Evolutionary conservation across 1,284 basidiomycete genomes (phyloP).

Genomic region (Puccinia polysora): DNA sequence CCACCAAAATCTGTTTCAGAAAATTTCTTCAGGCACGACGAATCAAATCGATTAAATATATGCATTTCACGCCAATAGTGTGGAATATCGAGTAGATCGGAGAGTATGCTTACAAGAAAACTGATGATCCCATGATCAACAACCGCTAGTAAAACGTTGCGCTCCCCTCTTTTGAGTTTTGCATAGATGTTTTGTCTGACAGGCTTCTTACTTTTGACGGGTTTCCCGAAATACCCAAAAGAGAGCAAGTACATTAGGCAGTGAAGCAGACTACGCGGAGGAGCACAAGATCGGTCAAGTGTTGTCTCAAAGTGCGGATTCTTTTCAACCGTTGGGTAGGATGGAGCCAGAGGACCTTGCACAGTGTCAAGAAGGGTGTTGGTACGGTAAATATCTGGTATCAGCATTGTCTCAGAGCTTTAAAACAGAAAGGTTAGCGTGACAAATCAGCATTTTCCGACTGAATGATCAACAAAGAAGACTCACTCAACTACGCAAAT

Average conservation of each 20-base stretch:
- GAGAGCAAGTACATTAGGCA: neutral
- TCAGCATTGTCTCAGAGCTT: conserved; percentile 33
- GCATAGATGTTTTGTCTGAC: conserved; percentile 32
- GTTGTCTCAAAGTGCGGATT: neutral
- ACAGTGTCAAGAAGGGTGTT: conserved; percentile 18
- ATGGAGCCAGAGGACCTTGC: neutral
- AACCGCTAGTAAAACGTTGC: conserved; percentile 25
- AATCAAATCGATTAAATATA: neutral
- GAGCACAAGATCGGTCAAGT: neutral
- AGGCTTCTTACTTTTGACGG: conserved; percentile 1
- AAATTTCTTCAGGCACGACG: conserved; percentile 13
- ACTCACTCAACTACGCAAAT: conserved; percentile 43
- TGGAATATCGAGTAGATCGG: neutral
- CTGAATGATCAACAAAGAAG: neutral
- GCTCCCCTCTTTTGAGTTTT: conserved; percentile 31
- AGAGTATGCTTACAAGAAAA: conserved; percentile 26
- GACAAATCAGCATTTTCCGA: neutral
- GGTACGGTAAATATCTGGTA: conserved; percentile 16
- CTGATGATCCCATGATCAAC: conserved; percentile 42
- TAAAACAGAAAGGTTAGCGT: too few relatives aligned
- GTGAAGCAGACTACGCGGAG: neutral
- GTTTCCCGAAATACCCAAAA: neutral
- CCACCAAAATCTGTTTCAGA: conserved; percentile 36
- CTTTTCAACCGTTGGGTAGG: neutral
- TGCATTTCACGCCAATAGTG: neutral